Evolutionary conservation across 495 filamentous ascomycete genomes (phyloP), one percentile per base, ranked within the genome.

Genomic region (Immersiella caudata): DNA sequence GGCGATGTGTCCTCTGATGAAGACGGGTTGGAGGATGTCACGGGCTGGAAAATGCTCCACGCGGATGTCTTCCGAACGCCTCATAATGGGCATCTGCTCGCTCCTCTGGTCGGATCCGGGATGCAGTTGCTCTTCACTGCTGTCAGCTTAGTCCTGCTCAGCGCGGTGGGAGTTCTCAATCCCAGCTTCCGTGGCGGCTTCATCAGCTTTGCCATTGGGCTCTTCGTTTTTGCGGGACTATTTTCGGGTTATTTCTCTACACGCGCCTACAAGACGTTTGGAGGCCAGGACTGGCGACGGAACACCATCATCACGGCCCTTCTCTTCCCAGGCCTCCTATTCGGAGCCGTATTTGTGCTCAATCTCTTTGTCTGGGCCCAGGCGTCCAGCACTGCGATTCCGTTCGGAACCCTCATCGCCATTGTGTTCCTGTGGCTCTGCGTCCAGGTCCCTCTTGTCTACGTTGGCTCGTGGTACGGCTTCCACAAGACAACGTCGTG

Each of bases 341-440:
- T 97, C 74, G 81, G 82, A 21, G 83, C 92, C 20, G 80, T 96
- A 62, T 93, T 97, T 75, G 85, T 95, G 49, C 83, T 97, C 57
- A 97, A 97, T 75, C 83, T 97, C 33, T 96, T 97, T 73, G 92
- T 97, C 67, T 97, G 94, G 94, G 89, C 91, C 0, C 92, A 97
- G 79, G 92, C 94, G 0, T 96, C 92, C 25, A 93, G 89, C 75
- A 96, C 92, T 2, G 94, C 94, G 3, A 90, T 97, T 40, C 94
- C 94, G 0, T 96, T 97, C 73, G 84, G 90, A 21, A 97, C 94
- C 0, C 81, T 97, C 22, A 73, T 96, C 26, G 91, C 85, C 1
- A 85, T 97, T 7, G 76, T 93, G 1, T 80, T 89, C 0, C 86
- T 97, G 4, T 97, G 93, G 94, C 86, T 97, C 25, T 87, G 94